Evolutionary conservation across 352 stramenopile species (phyloP), one percentile per base, ranked within the genome.

Genomic region (Phytophthora sojae): DNA sequence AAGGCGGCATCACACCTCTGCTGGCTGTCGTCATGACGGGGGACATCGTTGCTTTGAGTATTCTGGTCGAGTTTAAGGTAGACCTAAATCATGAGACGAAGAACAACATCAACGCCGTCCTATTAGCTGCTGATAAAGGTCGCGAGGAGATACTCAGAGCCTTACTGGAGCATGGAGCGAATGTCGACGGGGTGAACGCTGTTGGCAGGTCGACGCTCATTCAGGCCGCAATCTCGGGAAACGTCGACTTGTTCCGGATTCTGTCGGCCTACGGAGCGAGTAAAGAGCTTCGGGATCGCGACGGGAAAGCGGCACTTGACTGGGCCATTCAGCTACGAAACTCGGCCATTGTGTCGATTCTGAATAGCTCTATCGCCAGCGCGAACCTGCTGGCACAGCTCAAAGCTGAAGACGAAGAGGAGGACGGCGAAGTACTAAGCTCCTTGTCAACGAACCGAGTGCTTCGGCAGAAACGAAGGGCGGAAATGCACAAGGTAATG

Each of bases 71-170:
- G 52, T 90, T 88, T 53, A 69, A 59, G 11, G 83, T 74, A 0
- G 42, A 83, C 15, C 17, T 88, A 19, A 56, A 62, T 14, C 61
- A 80, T 29, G 80, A 90, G 51, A 88, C 80, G 2, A 74, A 67
- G 4, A 30, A 61, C 15, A 25, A 73, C 9, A 73, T 85, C 2
- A 83, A 65, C 14, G 63, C 80, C 6, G 45, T 91, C 23, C 67
- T 83, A 14, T 56, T 91, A 0, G 76, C 86, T 42, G 80, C 71
- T 4, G 80, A 90, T 17, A 92, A 90, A 78, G 84, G 77, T 3
- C 65, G 83, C 6, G 52, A 73, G 3, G 25, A 62, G 14, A 30
- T 88, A 3, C 15, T 92, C 5, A 76, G 78, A 64, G 39, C 58
- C 12, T 61, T 94, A n/a, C 35, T 90, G 4, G 57, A 83, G 2